Evolutionary conservation across 805 yeast genomes (phyloP).

Genomic region (Lipomyces starkeyi): DNA sequence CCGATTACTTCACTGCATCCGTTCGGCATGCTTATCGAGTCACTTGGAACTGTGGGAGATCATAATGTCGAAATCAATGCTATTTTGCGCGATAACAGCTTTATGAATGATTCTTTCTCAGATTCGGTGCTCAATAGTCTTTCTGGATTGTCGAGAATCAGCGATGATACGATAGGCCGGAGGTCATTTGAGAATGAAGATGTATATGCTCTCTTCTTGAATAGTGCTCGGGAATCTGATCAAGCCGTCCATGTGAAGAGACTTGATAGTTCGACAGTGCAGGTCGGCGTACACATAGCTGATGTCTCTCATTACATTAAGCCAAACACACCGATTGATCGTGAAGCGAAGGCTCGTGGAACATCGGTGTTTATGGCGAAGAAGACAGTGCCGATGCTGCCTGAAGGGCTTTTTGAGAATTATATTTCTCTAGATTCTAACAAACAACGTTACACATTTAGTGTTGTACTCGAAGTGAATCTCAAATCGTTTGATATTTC

Average conservation of each 20-base stretch:
- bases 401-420: slow-evolving; percentile 63
- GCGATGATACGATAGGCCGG: slow-evolving; percentile 49
- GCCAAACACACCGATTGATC: slow-evolving; percentile 78
- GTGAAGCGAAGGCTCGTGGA: slow-evolving; percentile 88
- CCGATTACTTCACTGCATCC: slow-evolving; percentile 99
- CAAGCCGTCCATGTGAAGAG: slow-evolving; percentile 82
- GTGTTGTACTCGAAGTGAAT: slow-evolving; percentile 82
- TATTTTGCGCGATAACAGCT: slow-evolving; percentile 71
- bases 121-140: slow-evolving; percentile 47
- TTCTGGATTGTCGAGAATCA: slow-evolving; percentile 9
- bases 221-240: slow-evolving; percentile 62
- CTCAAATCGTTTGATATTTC: slow-evolving; percentile 71
- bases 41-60: slow-evolving; percentile 81
- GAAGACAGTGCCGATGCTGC: slow-evolving; percentile 68
- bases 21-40: slow-evolving; percentile 89
- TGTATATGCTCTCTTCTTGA: slow-evolving; percentile 66
- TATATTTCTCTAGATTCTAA: slow-evolving; percentile 64
- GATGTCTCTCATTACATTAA: slow-evolving; percentile 77
- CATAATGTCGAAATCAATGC: slow-evolving; percentile 83
- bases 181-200: slow-evolving; percentile 61
- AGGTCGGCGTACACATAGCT: slow-evolving; percentile 82
- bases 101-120: slow-evolving; percentile 50
- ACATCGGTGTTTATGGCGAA: slow-evolving; percentile 89
- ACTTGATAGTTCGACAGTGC: slow-evolving; percentile 64
- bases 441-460: slow-evolving; percentile 67